Percentiles rank a stretch among this genome's conserved stretches.
Conservation (phyloP, 768 basidiomycete genomes). For the Mycena rosella region DNA sequence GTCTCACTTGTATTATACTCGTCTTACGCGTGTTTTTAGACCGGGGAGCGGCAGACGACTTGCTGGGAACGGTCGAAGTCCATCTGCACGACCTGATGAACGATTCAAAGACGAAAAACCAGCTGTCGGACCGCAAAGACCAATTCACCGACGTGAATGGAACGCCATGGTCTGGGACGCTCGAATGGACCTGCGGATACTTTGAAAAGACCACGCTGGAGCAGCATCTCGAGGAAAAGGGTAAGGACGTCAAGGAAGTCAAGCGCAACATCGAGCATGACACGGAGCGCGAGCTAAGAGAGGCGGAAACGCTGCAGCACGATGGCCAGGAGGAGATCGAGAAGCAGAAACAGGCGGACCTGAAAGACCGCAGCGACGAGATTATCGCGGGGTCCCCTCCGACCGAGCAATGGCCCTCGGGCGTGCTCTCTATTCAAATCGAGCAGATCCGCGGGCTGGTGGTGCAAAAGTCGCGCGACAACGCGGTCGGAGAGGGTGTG, state of each 20-base stretch:
- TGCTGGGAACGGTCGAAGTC: conserved; percentile 63
- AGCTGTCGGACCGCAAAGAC: conserved; percentile 62
- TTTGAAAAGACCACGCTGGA: conserved; percentile 62
- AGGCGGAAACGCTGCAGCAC: conserved; percentile 43
- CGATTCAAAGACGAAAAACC: conserved; percentile 55
- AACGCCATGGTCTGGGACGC: conserved; percentile 48
- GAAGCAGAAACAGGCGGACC: conserved; percentile 53
- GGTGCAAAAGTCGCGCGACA: conserved; percentile 64
- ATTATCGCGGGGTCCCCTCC: conserved; percentile 64
- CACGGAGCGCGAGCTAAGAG: conserved; percentile 65
- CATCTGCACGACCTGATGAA: conserved; percentile 52
- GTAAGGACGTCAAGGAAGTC: conserved; percentile 52
- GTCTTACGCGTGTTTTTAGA: conserved; percentile 42
- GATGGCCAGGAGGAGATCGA: conserved; percentile 46
- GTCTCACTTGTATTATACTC: conserved; percentile 11
- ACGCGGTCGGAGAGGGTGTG: conserved; percentile 65
- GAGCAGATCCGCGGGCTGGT: conserved; percentile 77
- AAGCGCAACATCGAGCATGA: conserved; percentile 52
- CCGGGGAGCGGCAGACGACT: conserved; percentile 60
- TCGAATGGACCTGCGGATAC: conserved; percentile 66
- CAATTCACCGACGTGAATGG: conserved; percentile 52
- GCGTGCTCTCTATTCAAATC: conserved; percentile 73
- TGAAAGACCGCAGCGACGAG: conserved; percentile 53
- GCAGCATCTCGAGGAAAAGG: conserved; percentile 48
- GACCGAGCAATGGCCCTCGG: conserved; percentile 72